Conservation (phyloP, 75 land plant species). For the Sequoiadendron giganteum region DNA sequence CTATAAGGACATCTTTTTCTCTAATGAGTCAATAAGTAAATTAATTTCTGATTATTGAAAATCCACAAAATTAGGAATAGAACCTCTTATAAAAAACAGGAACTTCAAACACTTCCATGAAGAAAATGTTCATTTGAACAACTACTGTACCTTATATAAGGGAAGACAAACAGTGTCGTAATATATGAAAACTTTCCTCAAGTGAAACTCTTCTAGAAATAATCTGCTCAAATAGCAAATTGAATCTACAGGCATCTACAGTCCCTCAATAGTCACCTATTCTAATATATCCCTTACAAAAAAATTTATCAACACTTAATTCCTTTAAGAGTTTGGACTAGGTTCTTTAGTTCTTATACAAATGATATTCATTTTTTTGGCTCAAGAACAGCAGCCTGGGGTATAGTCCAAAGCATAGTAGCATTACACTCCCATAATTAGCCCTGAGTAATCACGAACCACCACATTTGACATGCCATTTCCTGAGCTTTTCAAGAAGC, state of each 20-base stretch:
- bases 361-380: not conserved
- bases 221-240: not conserved
- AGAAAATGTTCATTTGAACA: slow-evolving; percentile 3
- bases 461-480: no score
- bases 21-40: not conserved
- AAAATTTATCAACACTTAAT: not conserved
- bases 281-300: not conserved
- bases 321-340: not conserved
- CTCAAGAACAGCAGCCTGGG: not conserved
- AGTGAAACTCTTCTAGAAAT: not conserved
- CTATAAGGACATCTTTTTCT: not conserved
- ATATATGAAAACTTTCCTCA: not conserved
- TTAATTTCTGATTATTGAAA: not conserved
- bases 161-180: not conserved
- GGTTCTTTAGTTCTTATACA: no score
- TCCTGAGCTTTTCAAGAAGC: no score
- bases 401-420: no score
- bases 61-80: not conserved
- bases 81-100: not conserved
- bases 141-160: not conserved
- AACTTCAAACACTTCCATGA: not conserved
- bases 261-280: not conserved
- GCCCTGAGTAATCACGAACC: no score
- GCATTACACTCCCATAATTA: no score
- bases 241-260: not conserved